Percentiles rank a stretch among this genome's conserved stretches.
Evolutionary conservation across 345 rosid genomes (phyloP).

Genomic region (Litchi chinensis): DNA sequence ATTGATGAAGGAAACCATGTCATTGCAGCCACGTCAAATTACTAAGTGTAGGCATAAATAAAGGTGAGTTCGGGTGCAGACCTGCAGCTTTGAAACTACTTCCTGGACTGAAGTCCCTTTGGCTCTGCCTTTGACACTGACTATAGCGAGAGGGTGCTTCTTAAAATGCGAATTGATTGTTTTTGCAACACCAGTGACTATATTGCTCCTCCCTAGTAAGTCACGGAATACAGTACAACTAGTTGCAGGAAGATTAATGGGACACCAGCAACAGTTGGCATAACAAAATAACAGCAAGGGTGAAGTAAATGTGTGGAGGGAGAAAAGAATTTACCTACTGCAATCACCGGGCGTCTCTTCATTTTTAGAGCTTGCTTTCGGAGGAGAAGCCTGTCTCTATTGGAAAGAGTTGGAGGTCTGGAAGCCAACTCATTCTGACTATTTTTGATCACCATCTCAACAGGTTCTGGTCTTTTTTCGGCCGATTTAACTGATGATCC

Average conservation of each 20-base stretch:
- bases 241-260: neutral
- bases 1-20: conserved; percentile 13
- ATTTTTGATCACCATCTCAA: conserved; percentile 22
- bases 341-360: conserved; percentile 82
- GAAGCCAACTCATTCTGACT: conserved; percentile 32
- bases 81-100: conserved; percentile 82
- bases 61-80: conserved; percentile 24
- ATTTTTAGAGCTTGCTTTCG: conserved; percentile 86
- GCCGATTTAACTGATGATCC: conserved; percentile 31
- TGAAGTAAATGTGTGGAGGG: neutral
- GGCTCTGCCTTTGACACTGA: conserved; percentile 90
- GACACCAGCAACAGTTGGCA: neutral
- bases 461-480: conserved; percentile 26
- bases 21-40: neutral
- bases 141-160: conserved; percentile 84
- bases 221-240: neutral
- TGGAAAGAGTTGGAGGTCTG: conserved; percentile 51
- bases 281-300: conserved; percentile 3
- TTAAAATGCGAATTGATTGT: conserved; percentile 67
- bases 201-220: conserved; percentile 72
- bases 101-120: conserved; percentile 93
- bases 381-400: conserved; percentile 84
- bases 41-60: neutral
- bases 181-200: conserved; percentile 79
- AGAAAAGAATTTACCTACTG: conserved; percentile 61